phyloP scores from a whole-genome alignment of 192 early-diverging fungal genomes.

The Gigaspora rosea region DNA sequence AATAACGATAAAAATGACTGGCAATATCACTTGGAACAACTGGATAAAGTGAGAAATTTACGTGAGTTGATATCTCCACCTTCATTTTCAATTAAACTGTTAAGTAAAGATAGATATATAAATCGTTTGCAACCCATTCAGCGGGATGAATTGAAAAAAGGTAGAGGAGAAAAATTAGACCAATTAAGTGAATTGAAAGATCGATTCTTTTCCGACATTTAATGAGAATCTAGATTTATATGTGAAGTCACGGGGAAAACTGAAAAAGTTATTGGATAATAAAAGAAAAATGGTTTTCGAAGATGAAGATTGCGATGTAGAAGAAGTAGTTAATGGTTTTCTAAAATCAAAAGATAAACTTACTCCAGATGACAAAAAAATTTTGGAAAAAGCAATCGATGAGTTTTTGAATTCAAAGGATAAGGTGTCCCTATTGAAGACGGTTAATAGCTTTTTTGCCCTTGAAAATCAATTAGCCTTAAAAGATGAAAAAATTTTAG shows the following conservation, averaged over 20 bases:
- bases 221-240: neutral
- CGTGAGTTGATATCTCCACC: neutral
- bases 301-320: neutral
- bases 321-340: neutral
- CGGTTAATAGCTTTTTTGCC: too few species aligned
- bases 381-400: too few species aligned
- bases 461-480: too few species aligned
- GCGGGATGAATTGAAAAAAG: neutral
- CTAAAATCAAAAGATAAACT: neutral
- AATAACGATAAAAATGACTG: neutral
- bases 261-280: neutral
- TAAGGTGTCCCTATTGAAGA: too few species aligned
- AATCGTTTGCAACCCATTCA: too few species aligned
- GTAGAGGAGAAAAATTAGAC: neutral
- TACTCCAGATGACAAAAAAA: too few species aligned
- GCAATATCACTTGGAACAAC: neutral
- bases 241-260: neutral
- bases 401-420: too few species aligned
- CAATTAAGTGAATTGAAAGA: neutral
- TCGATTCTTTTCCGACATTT: neutral
- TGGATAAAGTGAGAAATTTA: neutral
- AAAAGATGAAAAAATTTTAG: too few species aligned
- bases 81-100: too few species aligned
- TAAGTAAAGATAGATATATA: too few species aligned
- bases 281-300: neutral